Base-by-base conservation (phyloP, 2,329 filamentous ascomycete species). In the Curvularia sp. region DNA sequence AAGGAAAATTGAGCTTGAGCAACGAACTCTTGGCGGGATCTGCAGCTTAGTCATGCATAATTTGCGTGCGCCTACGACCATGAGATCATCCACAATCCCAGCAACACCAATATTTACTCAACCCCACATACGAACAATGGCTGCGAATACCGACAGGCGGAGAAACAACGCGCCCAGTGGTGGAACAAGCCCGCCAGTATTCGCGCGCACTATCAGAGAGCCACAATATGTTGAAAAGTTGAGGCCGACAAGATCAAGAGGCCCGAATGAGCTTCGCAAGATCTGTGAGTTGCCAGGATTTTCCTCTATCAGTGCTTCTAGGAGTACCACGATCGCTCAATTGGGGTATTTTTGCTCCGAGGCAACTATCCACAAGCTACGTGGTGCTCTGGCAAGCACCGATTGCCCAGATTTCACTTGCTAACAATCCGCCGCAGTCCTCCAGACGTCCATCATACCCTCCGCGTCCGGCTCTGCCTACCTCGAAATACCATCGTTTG, bases 391-490 rank as follows among this genome's bases (percentile, higher is more conserved):
- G 41, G 31, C 13, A 20, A 38, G 28, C 44, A 22, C 18, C 18
- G 13, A 3, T 28, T 28, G n/a, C 13, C 13, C 44, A 33, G 18
- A 43, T n/a, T 42, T 22, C n/a, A 15, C 13, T 31, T 43, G 26
- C 62, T 77, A 65, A 69, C 10, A 28, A 15, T 22, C 18, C n/a
- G 13, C 18, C 24, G 18, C 63, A 96, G 93, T 94, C 75, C 83
- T 98, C 44, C 93, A 95, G 77, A 97, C 94, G 8, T 93, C 93
- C 24, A 86, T 98, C 4, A 93, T 95, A 0, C 94, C 95, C 18
- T 96, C 94, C 13, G 95, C 95, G 12, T 95, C 92, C 49, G 95
- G 95, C 13, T 97, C 93, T 18, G 92, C 95, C 54, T 99, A 94
- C 76, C 83, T 94, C 54, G 92, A 88, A 74, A 79, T 83, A 31